A percentile compares a stretch with the other conserved stretches of the same genome.
Conservation (phyloP, 2,329 filamentous ascomycete genomes). For the Aspergillus luchuensis region DNA sequence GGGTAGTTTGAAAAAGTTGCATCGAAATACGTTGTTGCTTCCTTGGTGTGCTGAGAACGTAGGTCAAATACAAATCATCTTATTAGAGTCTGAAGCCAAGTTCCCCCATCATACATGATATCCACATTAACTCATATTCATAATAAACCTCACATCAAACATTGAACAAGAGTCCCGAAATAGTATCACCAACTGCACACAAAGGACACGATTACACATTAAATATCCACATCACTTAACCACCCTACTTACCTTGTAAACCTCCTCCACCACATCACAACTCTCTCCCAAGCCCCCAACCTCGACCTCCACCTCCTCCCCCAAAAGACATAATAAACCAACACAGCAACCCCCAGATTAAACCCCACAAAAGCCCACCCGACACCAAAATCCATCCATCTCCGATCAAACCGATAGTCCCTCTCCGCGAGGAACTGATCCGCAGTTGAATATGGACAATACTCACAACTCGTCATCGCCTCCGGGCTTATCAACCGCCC, state of each 20-base stretch:
- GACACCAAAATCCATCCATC: constrained; percentile 70
- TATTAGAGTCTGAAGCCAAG: background rate
- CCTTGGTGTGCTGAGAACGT: background rate
- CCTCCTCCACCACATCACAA: background rate
- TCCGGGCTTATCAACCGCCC: constrained; percentile 57
- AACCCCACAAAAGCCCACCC: constrained; percentile 61
- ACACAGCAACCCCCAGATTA: constrained; percentile 55
- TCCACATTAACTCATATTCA: too few species aligned
- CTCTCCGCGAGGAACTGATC: constrained; percentile 43
- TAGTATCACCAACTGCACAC: too few species aligned
- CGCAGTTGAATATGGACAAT: constrained; percentile 37
- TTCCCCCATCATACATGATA: too few species aligned
- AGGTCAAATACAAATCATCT: background rate
- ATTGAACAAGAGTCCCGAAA: background rate
- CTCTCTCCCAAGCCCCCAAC: background rate
- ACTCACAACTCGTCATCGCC: constrained; percentile 57
- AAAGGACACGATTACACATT: background rate
- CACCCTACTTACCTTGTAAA: background rate
- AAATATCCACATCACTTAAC: background rate
- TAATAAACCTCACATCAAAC: background rate
- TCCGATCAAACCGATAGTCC: constrained; percentile 56
- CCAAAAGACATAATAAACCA: background rate
- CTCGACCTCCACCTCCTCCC: background rate
- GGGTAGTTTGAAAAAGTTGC: background rate
- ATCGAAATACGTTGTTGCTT: background rate